These are phyloP conservation scores for Peronospora belbahrii DNA, from an alignment of 352 stramenopile genomes.

Conservation along the genomic window DNA sequence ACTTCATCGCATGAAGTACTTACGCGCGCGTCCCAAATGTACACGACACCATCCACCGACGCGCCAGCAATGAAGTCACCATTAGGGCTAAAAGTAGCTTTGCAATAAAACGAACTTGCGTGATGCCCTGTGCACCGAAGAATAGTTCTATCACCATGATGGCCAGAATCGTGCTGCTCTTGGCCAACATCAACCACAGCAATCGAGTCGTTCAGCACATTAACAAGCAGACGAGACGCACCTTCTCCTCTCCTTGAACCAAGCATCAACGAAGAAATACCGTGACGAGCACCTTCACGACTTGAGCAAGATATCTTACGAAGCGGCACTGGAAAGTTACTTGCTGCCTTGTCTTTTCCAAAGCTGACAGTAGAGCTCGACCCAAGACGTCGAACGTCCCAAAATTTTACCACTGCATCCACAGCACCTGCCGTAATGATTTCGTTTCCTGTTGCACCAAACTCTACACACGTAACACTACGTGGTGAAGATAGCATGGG, in stretches of 20 bases:
- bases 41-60: constrained; percentile 47
- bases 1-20: constrained; percentile 5
- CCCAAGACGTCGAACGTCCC: constrained; percentile 44
- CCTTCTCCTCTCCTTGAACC: constrained; percentile 18
- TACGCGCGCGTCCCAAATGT: constrained; percentile 43
- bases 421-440: constrained; percentile 49
- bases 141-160: constrained; percentile 9
- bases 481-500: constrained; percentile 21
- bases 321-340: constrained; percentile 12
- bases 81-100: constrained; percentile 49
- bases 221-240: constrained; percentile 44
- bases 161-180: constrained; percentile 2
- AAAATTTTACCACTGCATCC: constrained; percentile 62
- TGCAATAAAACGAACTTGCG: constrained; percentile 59
- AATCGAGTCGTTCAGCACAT: constrained; percentile 52
- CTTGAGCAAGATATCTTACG: constrained; percentile 38
- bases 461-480: constrained; percentile 72
- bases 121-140: constrained; percentile 45
- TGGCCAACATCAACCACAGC: constrained; percentile 39
- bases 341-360: constrained; percentile 16
- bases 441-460: constrained; percentile 31
- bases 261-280: constrained; percentile 52
- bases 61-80: constrained; percentile 50
- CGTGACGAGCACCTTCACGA: constrained; percentile 26
- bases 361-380: constrained; percentile 2